Percentiles rank a stretch among this genome's conserved stretches.
These are phyloP conservation scores for Acarospora socialis DNA, from an alignment of 2,329 filamentous ascomycete genomes.

Conservation along the genomic window DNA sequence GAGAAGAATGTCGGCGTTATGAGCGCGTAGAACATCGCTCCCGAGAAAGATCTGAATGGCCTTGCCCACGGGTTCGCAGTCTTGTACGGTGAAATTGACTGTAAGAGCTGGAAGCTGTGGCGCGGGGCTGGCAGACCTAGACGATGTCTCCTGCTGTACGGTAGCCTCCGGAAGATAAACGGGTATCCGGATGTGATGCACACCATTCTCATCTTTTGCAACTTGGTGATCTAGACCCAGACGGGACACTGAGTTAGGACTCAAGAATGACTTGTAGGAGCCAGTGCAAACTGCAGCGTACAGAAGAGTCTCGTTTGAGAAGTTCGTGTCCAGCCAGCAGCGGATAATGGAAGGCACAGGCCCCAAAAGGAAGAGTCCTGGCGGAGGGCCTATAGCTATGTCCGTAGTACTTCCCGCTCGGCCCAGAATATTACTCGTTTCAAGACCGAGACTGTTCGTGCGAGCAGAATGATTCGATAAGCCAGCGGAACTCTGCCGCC, in stretches of 20 bases:
- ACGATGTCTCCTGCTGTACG: conserved; percentile 54
- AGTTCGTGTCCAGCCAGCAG: conserved; percentile 85
- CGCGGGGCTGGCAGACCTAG: conserved; percentile 56
- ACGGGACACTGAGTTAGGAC: conserved; percentile 58
- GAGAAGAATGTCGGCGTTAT: conserved; percentile 82
- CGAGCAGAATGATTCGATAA: conserved; percentile 63
- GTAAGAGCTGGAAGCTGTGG: conserved; percentile 71
- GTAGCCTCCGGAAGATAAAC: conserved; percentile 88
- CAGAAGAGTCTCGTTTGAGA: conserved; percentile 74
- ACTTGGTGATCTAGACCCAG: conserved; percentile 57
- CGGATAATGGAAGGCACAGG: conserved; percentile 87
- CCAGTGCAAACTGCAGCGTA: conserved; percentile 90
- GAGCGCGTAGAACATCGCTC: conserved; percentile 70
- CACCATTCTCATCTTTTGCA: conserved; percentile 49
- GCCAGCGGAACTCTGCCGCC: conserved; percentile 83
- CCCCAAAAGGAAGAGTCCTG: conserved; percentile 71
- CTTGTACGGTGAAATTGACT: conserved; percentile 61
- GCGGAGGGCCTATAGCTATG: conserved; percentile 55
- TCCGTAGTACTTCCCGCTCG: conserved; percentile 43
- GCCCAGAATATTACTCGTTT: conserved; percentile 52
- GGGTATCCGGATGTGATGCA: conserved; percentile 57
- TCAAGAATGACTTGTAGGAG: conserved; percentile 74
- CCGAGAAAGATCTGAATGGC: conserved; percentile 76
- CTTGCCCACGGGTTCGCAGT: conserved; percentile 35
- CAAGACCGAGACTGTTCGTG: conserved; percentile 76